phyloP scores from a whole-genome alignment of 1,284 basidiomycete species.

The Mixia osmundae region DNA sequence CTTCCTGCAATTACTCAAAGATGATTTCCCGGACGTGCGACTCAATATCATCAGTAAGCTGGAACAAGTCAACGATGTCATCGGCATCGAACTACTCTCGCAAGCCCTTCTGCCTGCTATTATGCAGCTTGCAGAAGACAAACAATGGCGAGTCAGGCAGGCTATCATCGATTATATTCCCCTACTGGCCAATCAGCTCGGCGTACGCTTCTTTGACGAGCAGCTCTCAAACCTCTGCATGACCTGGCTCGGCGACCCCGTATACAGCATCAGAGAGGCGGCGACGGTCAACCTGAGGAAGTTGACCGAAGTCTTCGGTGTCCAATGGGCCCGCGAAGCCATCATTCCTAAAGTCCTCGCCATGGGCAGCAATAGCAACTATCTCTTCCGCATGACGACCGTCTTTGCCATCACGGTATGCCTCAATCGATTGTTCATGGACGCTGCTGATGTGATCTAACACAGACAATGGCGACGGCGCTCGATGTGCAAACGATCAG shows the following conservation, averaged over 20 bases:
- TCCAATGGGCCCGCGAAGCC: slow-evolving; percentile 83
- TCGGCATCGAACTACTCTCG: slow-evolving; percentile 85
- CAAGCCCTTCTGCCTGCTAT: slow-evolving; percentile 94
- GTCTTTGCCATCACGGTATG: slow-evolving; percentile 91
- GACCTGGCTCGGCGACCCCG: slow-evolving; percentile 97
- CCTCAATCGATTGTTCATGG: slow-evolving; percentile 7
- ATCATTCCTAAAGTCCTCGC: slow-evolving; percentile 95
- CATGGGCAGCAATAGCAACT: slow-evolving; percentile 94
- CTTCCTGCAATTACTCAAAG: slow-evolving; percentile 89
- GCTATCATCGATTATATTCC: slow-evolving; percentile 99
- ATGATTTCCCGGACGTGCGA: slow-evolving; percentile 95
- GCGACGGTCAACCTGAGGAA: slow-evolving; percentile 94
- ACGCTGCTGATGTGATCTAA: neutral
- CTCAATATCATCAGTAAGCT: slow-evolving; percentile 98
- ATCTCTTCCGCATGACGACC: slow-evolving; percentile 96
- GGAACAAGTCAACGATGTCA: slow-evolving; percentile 87
- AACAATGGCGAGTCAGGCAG: slow-evolving; percentile 98
- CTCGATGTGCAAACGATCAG: slow-evolving; percentile 64
- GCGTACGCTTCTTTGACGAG: slow-evolving; percentile 93
- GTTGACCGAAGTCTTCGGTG: slow-evolving; percentile 93
- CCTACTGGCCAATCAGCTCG: slow-evolving; percentile 86
- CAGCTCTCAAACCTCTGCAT: slow-evolving; percentile 92
- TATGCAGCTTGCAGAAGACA: slow-evolving; percentile 94
- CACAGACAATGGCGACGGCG: slow-evolving; percentile 80
- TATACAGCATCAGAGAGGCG: slow-evolving; percentile 92